Base-by-base conservation (phyloP, 192 early-diverging fungal species). In the Umbelopsis isabellina region DNA sequence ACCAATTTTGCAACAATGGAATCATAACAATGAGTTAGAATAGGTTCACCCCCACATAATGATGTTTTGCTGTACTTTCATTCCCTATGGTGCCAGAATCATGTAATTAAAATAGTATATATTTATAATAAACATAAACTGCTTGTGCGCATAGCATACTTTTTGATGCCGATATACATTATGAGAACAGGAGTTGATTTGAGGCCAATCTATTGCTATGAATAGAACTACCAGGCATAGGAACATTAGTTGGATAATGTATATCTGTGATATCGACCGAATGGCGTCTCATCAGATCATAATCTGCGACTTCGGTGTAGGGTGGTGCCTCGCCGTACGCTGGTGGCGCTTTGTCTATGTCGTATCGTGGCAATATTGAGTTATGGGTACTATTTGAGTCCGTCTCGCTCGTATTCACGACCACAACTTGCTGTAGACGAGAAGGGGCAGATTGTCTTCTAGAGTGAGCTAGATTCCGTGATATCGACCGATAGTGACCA, bases 341-440 rank as follows among this genome's bases (percentile, higher is more conserved):
- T 0, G 55, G 55, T 11, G 55, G 55, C 30, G 55, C 10, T 18
- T 61, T 61, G 25, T 61, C 55, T 15, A 61, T 30, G 7, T 61
- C 55, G 55, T 61, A 61, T 3, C 33, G 27, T 35, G 55, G 55
- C 33, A 61, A 61, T 35, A 61, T 61, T 35, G 55, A 61, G 16
- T 35, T 61, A 61, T 30, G 16, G 13, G 33, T 15, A 15, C 33
- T 61, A 1, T 33, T 30, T 12, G 10, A 2, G 13, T 61, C 55
- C 7, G 30, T 13, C 4, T 30, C 30, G 7, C 0, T 3, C 30
- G 18, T 25, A 30, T 35, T 12, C 16, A 35, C 15, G 6, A 61
- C 30, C 27, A 35, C 25, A 30, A 61, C 55, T 61, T 61, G 55
- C 55, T 61, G 10, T 2, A 61, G 55, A 8, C 30, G 55, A 35